Percentiles rank a stretch among this genome's conserved stretches.
Conservation (phyloP, 305 asterid species). For the Solanum hybrid region DNA sequence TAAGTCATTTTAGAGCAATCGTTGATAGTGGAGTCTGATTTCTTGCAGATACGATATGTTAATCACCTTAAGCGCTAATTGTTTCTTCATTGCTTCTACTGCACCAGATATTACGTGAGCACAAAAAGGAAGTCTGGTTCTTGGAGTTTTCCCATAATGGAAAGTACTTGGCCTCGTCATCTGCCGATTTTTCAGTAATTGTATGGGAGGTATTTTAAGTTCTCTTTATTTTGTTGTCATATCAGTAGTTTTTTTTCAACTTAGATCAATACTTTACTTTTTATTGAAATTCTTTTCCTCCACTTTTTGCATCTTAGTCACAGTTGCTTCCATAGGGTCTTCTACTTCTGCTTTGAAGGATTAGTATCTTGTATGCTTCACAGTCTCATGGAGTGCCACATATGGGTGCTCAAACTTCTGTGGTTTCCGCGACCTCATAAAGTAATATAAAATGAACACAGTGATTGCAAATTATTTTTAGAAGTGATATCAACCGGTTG, state of each 20-base stretch:
- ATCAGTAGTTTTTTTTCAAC: background rate
- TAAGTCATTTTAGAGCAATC: background rate
- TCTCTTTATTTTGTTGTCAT: background rate
- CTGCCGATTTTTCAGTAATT: slow-evolving; percentile 55
- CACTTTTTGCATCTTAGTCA: background rate
- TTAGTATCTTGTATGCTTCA: background rate
- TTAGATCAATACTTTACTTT: background rate
- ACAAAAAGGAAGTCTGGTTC: slow-evolving; percentile 77
- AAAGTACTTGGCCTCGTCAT: slow-evolving; percentile 79
- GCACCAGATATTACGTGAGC: slow-evolving; percentile 59
- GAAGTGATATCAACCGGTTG: background rate
- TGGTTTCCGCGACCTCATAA: background rate
- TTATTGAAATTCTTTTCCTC: background rate
- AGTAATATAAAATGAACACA: background rate
- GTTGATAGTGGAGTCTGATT: background rate
- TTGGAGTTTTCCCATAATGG: slow-evolving; percentile 86
- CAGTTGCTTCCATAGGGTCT: background rate
- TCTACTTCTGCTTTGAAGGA: background rate
- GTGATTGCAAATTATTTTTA: background rate
- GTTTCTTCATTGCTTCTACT: slow-evolving; percentile 1
- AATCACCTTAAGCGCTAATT: slow-evolving; percentile 5
- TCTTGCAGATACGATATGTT: background rate
- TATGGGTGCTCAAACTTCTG: background rate
- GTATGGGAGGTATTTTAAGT: slow-evolving; percentile 70
- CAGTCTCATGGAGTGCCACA: background rate